Conservation (phyloP, 139 green algal species). For the Limnomonas spitsbergensis region DNA sequence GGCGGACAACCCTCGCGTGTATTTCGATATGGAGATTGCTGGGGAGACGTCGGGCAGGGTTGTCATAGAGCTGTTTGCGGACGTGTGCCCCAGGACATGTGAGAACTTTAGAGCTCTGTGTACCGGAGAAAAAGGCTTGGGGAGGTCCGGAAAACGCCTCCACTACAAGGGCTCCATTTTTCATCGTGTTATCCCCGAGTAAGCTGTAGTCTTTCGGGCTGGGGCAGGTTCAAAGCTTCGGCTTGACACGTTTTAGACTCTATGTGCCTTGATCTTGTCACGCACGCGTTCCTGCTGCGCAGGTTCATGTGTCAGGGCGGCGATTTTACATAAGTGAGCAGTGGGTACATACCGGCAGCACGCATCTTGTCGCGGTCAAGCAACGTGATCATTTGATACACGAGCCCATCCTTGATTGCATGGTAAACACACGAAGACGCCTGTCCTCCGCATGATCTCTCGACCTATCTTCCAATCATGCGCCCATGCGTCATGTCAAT, state of each 20-base stretch:
- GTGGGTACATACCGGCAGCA: no score
- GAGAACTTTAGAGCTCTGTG: slow-evolving; percentile 49
- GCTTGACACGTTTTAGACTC: no score
- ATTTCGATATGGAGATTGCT: slow-evolving; percentile 22
- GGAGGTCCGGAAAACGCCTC: slow-evolving; percentile 73
- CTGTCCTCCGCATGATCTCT: no score
- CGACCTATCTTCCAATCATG: no score
- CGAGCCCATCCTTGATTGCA: no score
- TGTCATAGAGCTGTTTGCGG: slow-evolving; percentile 62
- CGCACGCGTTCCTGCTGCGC: no score
- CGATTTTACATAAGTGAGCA: slow-evolving; percentile 8
- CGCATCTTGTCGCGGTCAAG: no score
- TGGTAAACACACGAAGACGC: no score
- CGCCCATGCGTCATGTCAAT: no score
- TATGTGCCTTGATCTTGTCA: no score
- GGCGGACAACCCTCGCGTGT: slow-evolving; percentile 13
- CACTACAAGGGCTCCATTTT: slow-evolving; percentile 84
- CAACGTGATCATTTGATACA: no score
- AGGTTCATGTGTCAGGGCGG: slow-evolving; percentile 62
- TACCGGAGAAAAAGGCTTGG: slow-evolving; percentile 76
- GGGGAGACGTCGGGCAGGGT: slow-evolving; percentile 43
- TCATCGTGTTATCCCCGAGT: slow-evolving; percentile 67
- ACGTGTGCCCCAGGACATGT: slow-evolving; percentile 66
- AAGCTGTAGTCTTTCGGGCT: slow-evolving; percentile 56
- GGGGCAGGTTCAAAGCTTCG: no score